These are phyloP conservation scores for Populus hybrid DNA, from an alignment of 441 rosid genomes.

Conservation along the genomic window DNA sequence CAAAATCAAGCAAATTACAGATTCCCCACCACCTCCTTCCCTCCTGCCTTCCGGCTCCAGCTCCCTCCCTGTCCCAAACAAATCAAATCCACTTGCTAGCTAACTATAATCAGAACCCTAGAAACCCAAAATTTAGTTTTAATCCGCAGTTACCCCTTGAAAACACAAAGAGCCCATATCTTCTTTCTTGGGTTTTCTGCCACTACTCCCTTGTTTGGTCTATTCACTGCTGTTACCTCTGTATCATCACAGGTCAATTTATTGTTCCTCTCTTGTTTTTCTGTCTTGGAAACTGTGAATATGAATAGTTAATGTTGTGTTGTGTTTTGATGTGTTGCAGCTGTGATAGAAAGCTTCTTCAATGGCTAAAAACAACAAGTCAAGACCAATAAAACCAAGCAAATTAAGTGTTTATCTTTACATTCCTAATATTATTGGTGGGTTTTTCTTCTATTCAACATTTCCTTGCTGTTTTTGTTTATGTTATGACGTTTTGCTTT, in stretches of 20 bases:
- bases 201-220: not conserved
- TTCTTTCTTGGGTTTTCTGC: not conserved
- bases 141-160: not conserved
- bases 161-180: not conserved
- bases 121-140: not conserved
- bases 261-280: not conserved
- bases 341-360: slow-evolving; percentile 22
- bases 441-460: slow-evolving; percentile 5
- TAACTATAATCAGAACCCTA: not conserved
- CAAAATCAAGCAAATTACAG: not conserved
- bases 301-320: not conserved
- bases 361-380: slow-evolving; percentile 48
- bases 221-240: not conserved
- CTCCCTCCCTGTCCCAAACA: not conserved
- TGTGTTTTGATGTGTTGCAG: slow-evolving; percentile 21
- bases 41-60: not conserved
- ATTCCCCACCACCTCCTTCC: not conserved
- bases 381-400: slow-evolving; percentile 42
- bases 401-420: slow-evolving; percentile 74
- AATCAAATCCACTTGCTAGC: not conserved
- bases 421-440: slow-evolving; percentile 85
- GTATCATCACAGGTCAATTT: not conserved
- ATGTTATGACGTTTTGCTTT: not conserved
- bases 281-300: not conserved
- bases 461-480: not conserved